These are phyloP conservation scores for Russula emetica DNA, from an alignment of 768 basidiomycete species.

Conservation along the genomic window DNA sequence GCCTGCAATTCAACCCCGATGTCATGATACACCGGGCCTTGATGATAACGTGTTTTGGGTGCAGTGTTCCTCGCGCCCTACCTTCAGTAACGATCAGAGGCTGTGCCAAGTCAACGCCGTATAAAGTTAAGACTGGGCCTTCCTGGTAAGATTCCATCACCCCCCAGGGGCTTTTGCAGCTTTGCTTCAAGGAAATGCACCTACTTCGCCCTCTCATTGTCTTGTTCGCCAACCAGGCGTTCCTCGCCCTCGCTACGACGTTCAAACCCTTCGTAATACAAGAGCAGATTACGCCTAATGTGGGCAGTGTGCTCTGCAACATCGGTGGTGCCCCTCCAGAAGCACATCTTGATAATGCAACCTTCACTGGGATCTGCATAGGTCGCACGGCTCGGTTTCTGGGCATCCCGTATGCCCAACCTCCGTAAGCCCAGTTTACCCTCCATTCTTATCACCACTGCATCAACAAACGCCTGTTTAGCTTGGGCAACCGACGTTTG, in stretches of 20 bases:
- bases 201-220: background rate
- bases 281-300: background rate
- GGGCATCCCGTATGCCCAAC: slow-evolving; percentile 34
- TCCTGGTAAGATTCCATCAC: background rate
- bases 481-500: slow-evolving; percentile 25
- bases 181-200: slow-evolving; percentile 1
- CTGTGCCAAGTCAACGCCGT: background rate
- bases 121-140: background rate
- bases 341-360: slow-evolving; percentile 30
- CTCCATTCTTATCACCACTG: no score
- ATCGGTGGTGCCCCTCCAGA: slow-evolving; percentile 9
- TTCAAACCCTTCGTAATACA: background rate
- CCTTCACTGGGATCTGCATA: slow-evolving; percentile 28
- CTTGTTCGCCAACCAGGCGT: slow-evolving; percentile 1
- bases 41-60: no score
- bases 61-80: background rate
- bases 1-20: no score
- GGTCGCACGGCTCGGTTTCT: slow-evolving; percentile 27
- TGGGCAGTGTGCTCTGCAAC: background rate
- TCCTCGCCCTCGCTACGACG: background rate
- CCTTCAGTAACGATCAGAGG: background rate
- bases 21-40: no score
- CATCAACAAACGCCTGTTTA: background rate
- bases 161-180: background rate
- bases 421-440: slow-evolving; percentile 30